These are phyloP conservation scores for Zasmidium angulare DNA, from an alignment of 2,329 filamentous ascomycete genomes.

Conservation along the genomic window DNA sequence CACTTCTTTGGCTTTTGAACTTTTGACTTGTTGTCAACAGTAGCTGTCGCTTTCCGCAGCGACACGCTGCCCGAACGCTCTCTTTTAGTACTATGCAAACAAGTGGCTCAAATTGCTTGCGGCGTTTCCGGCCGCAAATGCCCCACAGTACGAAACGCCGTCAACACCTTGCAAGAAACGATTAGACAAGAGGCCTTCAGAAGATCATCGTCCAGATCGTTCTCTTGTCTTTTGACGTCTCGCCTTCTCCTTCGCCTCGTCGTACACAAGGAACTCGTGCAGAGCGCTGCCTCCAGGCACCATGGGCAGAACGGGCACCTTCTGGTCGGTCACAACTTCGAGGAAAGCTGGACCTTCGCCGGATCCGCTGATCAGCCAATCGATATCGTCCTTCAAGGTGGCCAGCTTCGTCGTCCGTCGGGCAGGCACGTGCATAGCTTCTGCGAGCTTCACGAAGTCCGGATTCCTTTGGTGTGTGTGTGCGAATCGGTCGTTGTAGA, in stretches of 20 bases:
- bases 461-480: constrained; percentile 95
- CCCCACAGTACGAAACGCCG: neutral
- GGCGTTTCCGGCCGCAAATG: neutral
- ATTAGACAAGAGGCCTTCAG: constrained; percentile 1
- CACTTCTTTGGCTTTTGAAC: no score
- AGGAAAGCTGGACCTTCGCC: constrained; percentile 88
- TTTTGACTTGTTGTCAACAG: no score
- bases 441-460: constrained; percentile 90
- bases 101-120: neutral
- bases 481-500: constrained; percentile 90
- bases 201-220: constrained; percentile 36
- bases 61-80: no score
- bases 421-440: constrained; percentile 84
- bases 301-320: constrained; percentile 96
- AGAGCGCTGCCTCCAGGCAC: constrained; percentile 83
- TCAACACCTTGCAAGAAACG: constrained; percentile 16
- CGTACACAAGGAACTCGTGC: constrained; percentile 91
- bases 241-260: constrained; percentile 58
- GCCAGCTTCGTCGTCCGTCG: constrained; percentile 70
- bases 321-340: constrained; percentile 84
- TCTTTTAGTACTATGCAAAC: neutral
- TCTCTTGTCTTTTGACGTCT: constrained; percentile 38
- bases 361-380: constrained; percentile 75
- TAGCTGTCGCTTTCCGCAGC: no score
- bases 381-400: constrained; percentile 73